Percentiles rank a stretch among this genome's conserved stretches.
phyloP scores from a whole-genome alignment of 192 early-diverging fungal species.

The Coemansia interrupta region DNA sequence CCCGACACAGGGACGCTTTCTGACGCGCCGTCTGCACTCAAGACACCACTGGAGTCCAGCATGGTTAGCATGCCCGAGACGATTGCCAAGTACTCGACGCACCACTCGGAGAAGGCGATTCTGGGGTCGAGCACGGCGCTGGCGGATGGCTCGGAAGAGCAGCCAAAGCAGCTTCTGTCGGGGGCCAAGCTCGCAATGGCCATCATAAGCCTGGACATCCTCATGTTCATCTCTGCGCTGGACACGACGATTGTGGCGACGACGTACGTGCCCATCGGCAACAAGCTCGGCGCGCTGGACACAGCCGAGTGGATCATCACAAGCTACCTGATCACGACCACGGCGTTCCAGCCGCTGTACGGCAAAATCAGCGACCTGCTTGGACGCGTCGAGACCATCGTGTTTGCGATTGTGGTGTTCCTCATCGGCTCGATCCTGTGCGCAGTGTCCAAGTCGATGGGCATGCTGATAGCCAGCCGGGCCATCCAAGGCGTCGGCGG shows the following conservation, averaged over 20 bases:
- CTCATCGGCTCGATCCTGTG: slow-evolving; percentile 44
- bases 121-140: neutral
- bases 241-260: slow-evolving; percentile 78
- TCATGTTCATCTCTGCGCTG: slow-evolving; percentile 31
- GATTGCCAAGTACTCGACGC: slow-evolving; percentile 2
- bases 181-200: slow-evolving; percentile 31
- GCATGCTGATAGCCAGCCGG: slow-evolving; percentile 63
- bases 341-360: slow-evolving; percentile 73
- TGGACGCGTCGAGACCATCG: slow-evolving; percentile 38
- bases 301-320: slow-evolving; percentile 79
- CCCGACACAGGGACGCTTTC: slow-evolving; percentile 4
- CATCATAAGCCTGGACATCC: slow-evolving; percentile 32
- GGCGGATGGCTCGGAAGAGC: neutral
- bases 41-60: neutral
- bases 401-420: slow-evolving; percentile 41
- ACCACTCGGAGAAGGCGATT: neutral
- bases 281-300: slow-evolving; percentile 63
- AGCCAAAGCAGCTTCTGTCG: slow-evolving; percentile 25
- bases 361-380: slow-evolving; percentile 77
- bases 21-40: neutral
- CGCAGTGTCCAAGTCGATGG: slow-evolving; percentile 36
- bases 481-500: slow-evolving; percentile 71
- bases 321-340: slow-evolving; percentile 64
- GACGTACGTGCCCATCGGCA: slow-evolving; percentile 64
- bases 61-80: slow-evolving; percentile 7